Base-by-base conservation (phyloP, 169 alveolate genomes). In the Cyclospora cayetanensis region DNA sequence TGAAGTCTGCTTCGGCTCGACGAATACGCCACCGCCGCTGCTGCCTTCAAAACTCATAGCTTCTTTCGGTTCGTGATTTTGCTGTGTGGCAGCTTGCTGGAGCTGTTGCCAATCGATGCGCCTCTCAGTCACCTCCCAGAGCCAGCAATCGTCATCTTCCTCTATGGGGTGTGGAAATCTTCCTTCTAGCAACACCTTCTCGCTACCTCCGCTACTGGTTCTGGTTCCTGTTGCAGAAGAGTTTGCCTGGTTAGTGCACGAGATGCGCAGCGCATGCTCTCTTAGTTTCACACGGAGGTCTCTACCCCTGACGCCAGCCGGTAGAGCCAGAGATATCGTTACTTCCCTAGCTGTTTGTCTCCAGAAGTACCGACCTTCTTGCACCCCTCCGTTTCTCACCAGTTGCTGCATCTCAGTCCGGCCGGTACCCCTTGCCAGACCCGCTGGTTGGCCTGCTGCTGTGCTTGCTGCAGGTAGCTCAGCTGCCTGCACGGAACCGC, bases 131-230 rank as follows among this genome's bases (percentile, higher is more conserved):
- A 87, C 68, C 77, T 87, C 92, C 92, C 92, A 87, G 29, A 87
- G 65, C 92, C 92, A 87, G 74, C 37, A 12, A 39, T 87, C 92
- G 9, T 87, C 92, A 53, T 87, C 92, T 20, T 39, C 65, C 34
- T 87, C 92, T 60, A 87, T 65, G 37, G 53, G 79, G 86, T 87
- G 92, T 27, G 87, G 86, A 53, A 87, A 87, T 50, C 42, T 55
- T 5, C 92, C 92, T 29, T 70, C 63, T 0, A 87, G 63, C 39
- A 87, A 35, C 15, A 60, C 76, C 31, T 39, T n/a, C 29, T 77
- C 92, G 15, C 39, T 52, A 77, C 27, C 43, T n/a, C 53, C 46
- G 29, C 92, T 66, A 76, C 79, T 31, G 63, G 42, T 66, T 27
- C 92, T 70, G 86, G 65, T 43, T 55, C 65, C 25, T 43, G 20